Evolutionary conservation across 768 basidiomycete genomes (phyloP), one percentile per base, ranked within the genome.

Genomic region (Suillus americanus): DNA sequence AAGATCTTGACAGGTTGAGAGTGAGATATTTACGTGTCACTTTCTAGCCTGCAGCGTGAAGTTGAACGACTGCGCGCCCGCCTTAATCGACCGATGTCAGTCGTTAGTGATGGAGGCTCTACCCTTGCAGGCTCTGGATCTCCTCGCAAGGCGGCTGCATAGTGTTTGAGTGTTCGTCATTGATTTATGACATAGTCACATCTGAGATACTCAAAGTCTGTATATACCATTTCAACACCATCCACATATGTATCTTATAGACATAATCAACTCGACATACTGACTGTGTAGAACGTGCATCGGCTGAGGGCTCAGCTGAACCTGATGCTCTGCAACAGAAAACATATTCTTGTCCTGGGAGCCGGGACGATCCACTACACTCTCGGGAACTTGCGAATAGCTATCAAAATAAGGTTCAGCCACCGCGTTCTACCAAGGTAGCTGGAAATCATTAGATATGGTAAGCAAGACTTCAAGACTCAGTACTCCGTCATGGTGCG

Each of bases 11-110:
- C 10, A 20, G n/a, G 12, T 54, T 54, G 12, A 25, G 5, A 6
- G 9, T 20, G 18, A 28, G 12, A 28, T 41, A 3, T 59, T 41
- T 59, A 59, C 37, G 8, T 25, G 10, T 43, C 40, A 20, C 12
- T 6, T 59, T 55, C 20, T 51, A 89, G 87, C 50, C 78, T 89
- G 40, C 87, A 90, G 65, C 82, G 85, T 18, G 89, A 90, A 72
- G 79, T 90, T n/a, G 89, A 90, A 72, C 79, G 89, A 45, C 78
- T 90, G 46, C 83, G 86, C n/a, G 83, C 81, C 72, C 84, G 88
- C 56, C 80, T 90, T 6, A 88, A 85, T 60, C 81, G 87, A 68
- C 86, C 89, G 5, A 78, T 83, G 10, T 80, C 75, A 6, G 70
- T 68, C 23, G 61, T 74, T 23, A 73, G 70, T 30, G 76, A 77